Evolutionary conservation across 1,284 basidiomycete species (phyloP), one percentile per base, ranked within the genome.

Genomic region (Moniliophthora roreri): DNA sequence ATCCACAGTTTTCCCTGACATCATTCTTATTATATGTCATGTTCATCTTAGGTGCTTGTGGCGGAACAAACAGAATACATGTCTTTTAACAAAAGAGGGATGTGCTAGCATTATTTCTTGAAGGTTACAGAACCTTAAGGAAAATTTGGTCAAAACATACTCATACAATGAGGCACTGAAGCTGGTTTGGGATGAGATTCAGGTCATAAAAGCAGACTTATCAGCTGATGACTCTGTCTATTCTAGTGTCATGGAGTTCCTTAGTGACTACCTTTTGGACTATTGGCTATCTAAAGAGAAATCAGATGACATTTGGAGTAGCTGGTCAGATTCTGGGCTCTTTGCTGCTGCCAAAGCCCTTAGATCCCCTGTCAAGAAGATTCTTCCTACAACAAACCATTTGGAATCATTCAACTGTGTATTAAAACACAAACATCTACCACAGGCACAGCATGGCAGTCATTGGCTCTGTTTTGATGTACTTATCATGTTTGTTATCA

Each of bases 321-420:
- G 56, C 39, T 60, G 58, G 58, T 58, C 58, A 13, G 45, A 53
- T 13, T 54, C 48, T 34, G 54, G 53, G 9, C 53, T 37, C 5
- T 6, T 28, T 5, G 46, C 40, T 37, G 56, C 53, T n/a, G 50
- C 53, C 0, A 40, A 38, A 18, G 15, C 21, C 20, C 16, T 55
- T 15, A 26, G 26, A 11, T 40, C 54, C n/a, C 55, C 60, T 3
- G 44, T 71, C 15, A 63, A 69, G 2, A 60, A 57, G 9, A 62
- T 74, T 6, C 48, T 73, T 18, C 61, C 69, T 0, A 75, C 72
- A 1, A 75, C 71, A 28, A 75, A 74, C 46, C 71, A 73, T 52
- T 65, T 75, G 0, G 71, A 76, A 51, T 67, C 70, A 0, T 73
- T 76, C 58, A 75, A 75, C 48, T 59, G 64, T 6, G 50, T 67